Conservation (phyloP, 225 moss, liverwort and hornwort genomes). For the Polytrichum commune region DNA sequence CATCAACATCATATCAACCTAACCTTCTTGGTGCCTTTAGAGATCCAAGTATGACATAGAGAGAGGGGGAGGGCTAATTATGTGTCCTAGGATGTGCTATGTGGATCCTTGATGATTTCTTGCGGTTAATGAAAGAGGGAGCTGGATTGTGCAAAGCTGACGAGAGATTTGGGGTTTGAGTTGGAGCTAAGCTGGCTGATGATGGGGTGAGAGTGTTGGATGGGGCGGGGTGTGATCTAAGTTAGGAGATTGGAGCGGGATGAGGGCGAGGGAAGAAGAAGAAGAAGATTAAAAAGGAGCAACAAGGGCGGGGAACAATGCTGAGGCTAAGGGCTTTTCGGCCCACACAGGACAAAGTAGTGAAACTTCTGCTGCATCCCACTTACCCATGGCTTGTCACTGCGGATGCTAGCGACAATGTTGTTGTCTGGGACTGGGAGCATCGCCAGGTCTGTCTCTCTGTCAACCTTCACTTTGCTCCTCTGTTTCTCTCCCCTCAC, state of each 20-base stretch:
- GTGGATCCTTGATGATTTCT: no score
- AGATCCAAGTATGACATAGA: no score
- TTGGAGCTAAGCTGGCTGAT: no score
- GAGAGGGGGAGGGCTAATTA: no score
- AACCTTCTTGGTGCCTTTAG: no score
- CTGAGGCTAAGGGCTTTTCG: constrained; percentile 95
- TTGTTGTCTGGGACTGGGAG: constrained; percentile 99
- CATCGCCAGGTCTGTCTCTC: constrained; percentile 79
- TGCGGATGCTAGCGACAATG: constrained; percentile 89
- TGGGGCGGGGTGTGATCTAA: not conserved
- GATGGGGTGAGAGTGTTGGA: no score
- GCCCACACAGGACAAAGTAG: constrained; percentile 90
- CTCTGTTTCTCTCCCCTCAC: constrained; percentile 1
- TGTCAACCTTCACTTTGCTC: not conserved
- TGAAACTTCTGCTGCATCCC: constrained; percentile 93
- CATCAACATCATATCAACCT: no score
- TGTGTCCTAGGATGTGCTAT: no score
- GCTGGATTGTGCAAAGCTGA: no score
- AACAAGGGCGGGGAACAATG: constrained; percentile 47
- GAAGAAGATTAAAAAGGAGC: constrained; percentile 14
- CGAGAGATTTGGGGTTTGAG: no score
- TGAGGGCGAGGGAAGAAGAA: constrained; percentile 1
- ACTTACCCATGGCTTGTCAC: constrained; percentile 96
- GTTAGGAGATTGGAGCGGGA: not conserved
- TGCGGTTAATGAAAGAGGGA: no score